Evolutionary conservation across 2,329 filamentous ascomycete genomes (phyloP), one percentile per base, ranked within the genome.

Genomic region (Aureobasidium leucospermi): DNA sequence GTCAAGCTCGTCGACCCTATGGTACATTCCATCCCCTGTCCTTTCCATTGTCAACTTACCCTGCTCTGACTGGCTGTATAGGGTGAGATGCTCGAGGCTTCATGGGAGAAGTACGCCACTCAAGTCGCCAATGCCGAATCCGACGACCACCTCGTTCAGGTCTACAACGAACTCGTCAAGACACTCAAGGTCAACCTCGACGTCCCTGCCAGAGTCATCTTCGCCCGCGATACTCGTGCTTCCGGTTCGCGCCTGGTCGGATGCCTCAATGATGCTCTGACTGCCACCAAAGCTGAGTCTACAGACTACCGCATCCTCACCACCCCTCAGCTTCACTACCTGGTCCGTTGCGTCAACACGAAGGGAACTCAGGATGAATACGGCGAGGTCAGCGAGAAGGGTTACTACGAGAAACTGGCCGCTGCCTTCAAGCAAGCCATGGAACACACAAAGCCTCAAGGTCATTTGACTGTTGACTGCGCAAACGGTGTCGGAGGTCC

Each of bases 291-390:
- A 59, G 85, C 87, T 58, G 84, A 90, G 62, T 87, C 84, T 70
- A 85, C 85, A 69, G 93, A 97, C 78, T 93, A 86, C 78, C 94
- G 93, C 75, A 86, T 92, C 71, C 80, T 96, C 69, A 97, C 94
- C 11, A 99, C 94, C 3, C 94, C 94, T n/a, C 94, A 97, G 77
- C 82, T 99, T 61, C 94, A 99, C 78, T 99, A 99, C 76, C 81
- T 97, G 64, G 93, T 93, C 34, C 89, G 94, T 65, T 96, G 92
- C 74, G 84, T 91, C 76, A 99, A 99, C 77, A 97, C 93, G 1
- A 83, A 94, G 68, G 89, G 88, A 62, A 95, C 90, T 2, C 86
- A 88, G 59, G 86, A 91, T 66, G 84, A 90, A 16, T 99, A 97
- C 71, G 94, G 94, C 60, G 85, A 90, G 70, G 84, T 90, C 57